Evolutionary conservation across 306 rosid genomes (phyloP), one percentile per base, ranked within the genome.

Genomic region (Lathyrus aphaca): DNA sequence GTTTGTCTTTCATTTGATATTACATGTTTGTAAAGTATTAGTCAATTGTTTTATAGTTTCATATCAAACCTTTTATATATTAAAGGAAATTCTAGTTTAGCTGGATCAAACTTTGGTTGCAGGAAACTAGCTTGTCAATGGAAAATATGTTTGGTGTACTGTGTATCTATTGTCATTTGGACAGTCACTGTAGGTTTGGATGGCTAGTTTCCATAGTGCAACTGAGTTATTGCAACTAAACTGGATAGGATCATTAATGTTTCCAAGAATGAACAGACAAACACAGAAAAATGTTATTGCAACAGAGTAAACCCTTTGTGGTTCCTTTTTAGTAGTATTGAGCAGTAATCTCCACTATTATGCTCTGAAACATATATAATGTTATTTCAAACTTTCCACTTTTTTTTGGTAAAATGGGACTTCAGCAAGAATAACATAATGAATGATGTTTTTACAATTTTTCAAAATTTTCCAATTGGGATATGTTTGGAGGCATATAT

Each of bases 301-400:
- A n/a, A 13, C 18, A 71, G 21, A 69, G 43, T 45, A 48, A 48
- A 39, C 30, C 45, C 21, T 72, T 27, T 13, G 71, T 25, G 58
- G 82, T 77, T 81, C 79, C 29, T 16, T 54, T 54, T 38, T 12
- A 14, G 60, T 53, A 14, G 60, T 53, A 67, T 16, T 25, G 51
- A 73, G 57, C 56, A 12, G n/a, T 49, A 67, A 62, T 73, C 74
- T 0, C 63, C 38, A 29, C 27, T 64, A 16, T 38, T 49, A n/a
- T 48, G 32, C 21, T 65, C 6, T 6, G 39, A 45, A 61, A 61
- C 14, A 64, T 25, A 1, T 50, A 25, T 18, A 8, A 5, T 50
- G 3, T 15, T 10, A 35, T 29, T 4, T 18, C 12, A 62, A 39
- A 3, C 7, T 9, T 43, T 11, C 45, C 6, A 37, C 54, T 71